Percentiles rank a stretch among this genome's conserved stretches.
phyloP scores from a whole-genome alignment of 140 eudicot species.

The Erigeron philadelphicus region DNA sequence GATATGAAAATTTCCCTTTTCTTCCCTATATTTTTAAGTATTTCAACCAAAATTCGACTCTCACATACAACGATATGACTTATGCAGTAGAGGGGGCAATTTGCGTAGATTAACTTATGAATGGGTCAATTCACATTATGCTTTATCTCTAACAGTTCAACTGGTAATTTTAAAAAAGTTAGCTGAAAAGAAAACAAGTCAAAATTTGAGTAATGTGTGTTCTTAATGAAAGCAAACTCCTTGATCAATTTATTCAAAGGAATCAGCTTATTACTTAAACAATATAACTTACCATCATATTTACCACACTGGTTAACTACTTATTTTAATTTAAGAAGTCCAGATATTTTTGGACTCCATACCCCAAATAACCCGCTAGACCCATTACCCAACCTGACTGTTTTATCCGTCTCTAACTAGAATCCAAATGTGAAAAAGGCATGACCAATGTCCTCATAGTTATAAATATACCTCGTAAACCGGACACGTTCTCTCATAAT shows the following conservation, averaged over 20 bases:
- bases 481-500: constrained; percentile 42
- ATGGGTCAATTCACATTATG: neutral
- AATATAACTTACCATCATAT: too few species aligned
- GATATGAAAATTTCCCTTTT: neutral
- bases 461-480: constrained; percentile 34
- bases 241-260: neutral
- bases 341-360: too few species aligned
- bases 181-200: neutral
- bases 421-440: too few species aligned
- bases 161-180: neutral
- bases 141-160: neutral
- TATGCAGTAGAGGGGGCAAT: neutral
- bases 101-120: neutral
- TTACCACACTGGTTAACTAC: too few species aligned
- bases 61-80: neutral
- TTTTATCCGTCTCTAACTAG: neutral
- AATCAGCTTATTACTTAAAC: too few species aligned
- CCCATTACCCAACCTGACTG: neutral
- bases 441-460: neutral
- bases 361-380: too few species aligned
- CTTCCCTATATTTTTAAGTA: neutral
- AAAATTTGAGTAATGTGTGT: neutral
- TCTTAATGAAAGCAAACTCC: neutral
- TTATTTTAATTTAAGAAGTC: too few species aligned
- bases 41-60: neutral